Evolutionary conservation across 2,329 filamentous ascomycete genomes (phyloP).

Genomic region (Fusarium continuum): DNA sequence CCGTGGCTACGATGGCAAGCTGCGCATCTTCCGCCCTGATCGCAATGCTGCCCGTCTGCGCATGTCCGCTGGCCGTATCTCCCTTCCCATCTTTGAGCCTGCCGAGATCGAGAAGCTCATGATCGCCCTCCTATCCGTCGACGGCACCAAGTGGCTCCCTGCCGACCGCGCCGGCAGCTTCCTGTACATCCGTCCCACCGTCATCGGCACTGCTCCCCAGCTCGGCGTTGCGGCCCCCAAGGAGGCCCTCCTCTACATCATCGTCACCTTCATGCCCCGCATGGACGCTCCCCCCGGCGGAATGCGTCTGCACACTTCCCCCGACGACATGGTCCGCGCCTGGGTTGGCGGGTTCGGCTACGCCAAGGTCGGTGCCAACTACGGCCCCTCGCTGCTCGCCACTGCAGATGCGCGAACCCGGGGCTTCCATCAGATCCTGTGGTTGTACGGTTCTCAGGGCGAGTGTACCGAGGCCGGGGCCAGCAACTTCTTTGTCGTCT

Average conservation of each 20-base stretch:
- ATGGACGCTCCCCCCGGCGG: slow-evolving; percentile 63
- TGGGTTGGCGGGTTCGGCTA: slow-evolving; percentile 95
- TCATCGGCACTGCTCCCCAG: slow-evolving; percentile 84
- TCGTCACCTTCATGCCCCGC: slow-evolving; percentile 70
- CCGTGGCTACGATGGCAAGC: slow-evolving; percentile 77
- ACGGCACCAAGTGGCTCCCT: slow-evolving; percentile 83
- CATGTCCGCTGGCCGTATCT: slow-evolving; percentile 70
- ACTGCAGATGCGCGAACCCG: slow-evolving; percentile 76
- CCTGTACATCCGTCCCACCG: slow-evolving; percentile 85
- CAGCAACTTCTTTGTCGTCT: slow-evolving; percentile 90
- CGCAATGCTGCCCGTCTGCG: slow-evolving; percentile 74
- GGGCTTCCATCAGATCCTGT: slow-evolving; percentile 92
- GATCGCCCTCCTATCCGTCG: slow-evolving; percentile 73
- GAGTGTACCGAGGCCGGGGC: slow-evolving; percentile 91
- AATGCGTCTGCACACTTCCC: slow-evolving; percentile 80
- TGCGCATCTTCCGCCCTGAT: slow-evolving; percentile 81
- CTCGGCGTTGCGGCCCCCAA: slow-evolving; percentile 83
- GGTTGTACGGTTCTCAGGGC: slow-evolving; percentile 82
- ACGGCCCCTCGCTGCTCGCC: slow-evolving; percentile 83
- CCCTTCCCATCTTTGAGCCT: slow-evolving; percentile 77
- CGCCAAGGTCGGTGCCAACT: slow-evolving; percentile 94
- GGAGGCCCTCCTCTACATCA: slow-evolving; percentile 89
- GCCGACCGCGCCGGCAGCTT: slow-evolving; percentile 72
- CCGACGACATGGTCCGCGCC: slow-evolving; percentile 84
- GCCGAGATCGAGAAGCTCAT: slow-evolving; percentile 79